phyloP scores from a whole-genome alignment of 208 protist genomes.

The Leishmania aethiopica region DNA sequence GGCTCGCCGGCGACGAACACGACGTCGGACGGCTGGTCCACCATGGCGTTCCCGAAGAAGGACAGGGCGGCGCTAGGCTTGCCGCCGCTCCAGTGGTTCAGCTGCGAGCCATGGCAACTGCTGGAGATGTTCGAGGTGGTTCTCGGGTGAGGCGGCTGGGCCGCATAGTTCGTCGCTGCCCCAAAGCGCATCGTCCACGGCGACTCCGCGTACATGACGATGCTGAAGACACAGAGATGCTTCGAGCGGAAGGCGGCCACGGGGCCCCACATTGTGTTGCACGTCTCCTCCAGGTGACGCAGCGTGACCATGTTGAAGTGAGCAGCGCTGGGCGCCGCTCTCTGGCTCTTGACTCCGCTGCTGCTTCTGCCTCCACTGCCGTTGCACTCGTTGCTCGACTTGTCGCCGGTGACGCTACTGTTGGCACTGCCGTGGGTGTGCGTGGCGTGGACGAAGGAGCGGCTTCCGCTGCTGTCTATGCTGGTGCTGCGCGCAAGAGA shows the following conservation, averaged over 20 bases:
- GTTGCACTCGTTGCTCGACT: background rate
- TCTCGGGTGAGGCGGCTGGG: background rate
- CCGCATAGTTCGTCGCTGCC: conserved; percentile 38
- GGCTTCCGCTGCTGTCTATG: conserved; percentile 4
- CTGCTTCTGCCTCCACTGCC: background rate
- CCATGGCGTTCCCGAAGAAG: conserved; percentile 38
- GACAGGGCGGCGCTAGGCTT: background rate
- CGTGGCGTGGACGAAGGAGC: conserved; percentile 1
- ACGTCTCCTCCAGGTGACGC: conserved; percentile 42
- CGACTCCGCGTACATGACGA: conserved; percentile 67
- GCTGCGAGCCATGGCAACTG: background rate
- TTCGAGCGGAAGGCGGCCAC: conserved; percentile 65
- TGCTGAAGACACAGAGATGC: conserved; percentile 76
- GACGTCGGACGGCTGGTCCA: conserved; percentile 53
- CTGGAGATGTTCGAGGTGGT: conserved; percentile 7
- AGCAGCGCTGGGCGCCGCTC: conserved; percentile 17
- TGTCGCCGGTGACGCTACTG: background rate
- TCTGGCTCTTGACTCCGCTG: conserved; percentile 3
- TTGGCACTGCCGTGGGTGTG: conserved; percentile 2
- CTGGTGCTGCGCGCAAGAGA: conserved; percentile 9
- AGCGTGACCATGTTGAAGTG: conserved; percentile 49
- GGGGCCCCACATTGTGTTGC: conserved; percentile 61
- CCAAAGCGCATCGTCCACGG: conserved; percentile 52
- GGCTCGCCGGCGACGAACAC: conserved; percentile 77
- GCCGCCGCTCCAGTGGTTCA: background rate